phyloP scores from a whole-genome alignment of 768 basidiomycete species.

The Brasilioporus rufonigricans region DNA sequence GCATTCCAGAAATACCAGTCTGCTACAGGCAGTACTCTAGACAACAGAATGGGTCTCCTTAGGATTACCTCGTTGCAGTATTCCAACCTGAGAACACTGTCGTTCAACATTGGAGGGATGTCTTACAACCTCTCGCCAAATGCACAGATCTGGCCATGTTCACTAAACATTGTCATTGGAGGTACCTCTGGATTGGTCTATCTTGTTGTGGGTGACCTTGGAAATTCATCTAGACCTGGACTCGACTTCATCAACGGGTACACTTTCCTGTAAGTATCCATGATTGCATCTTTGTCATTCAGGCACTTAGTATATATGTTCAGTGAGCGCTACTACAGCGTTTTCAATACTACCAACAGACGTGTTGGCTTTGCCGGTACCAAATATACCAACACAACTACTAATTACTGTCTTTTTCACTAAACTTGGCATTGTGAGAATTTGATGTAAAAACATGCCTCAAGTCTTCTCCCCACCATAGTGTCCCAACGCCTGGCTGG shows the following conservation, averaged over 20 bases:
- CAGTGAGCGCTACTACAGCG: too few species aligned
- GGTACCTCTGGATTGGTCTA: slow-evolving; percentile 25
- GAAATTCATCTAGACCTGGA: slow-evolving; percentile 8
- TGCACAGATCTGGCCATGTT: slow-evolving; percentile 36
- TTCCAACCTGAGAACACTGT: slow-evolving; percentile 21
- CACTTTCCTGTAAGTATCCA: too few species aligned
- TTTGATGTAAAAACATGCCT: too few species aligned
- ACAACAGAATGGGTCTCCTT: slow-evolving; percentile 30
- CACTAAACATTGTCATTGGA: slow-evolving; percentile 30
- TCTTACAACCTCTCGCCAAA: slow-evolving; percentile 24
- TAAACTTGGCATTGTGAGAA: too few species aligned
- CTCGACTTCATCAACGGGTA: too few species aligned
- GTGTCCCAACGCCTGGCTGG: too few species aligned
- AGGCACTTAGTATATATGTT: not conserved
- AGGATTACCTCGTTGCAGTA: slow-evolving; percentile 26
- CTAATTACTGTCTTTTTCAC: too few species aligned
- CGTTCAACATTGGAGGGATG: slow-evolving; percentile 25
- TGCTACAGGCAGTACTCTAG: slow-evolving; percentile 27
- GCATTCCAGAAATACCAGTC: slow-evolving; percentile 25
- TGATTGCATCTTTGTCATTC: not conserved
- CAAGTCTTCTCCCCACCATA: too few species aligned
- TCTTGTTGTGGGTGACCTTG: slow-evolving; percentile 29
- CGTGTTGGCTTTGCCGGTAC: slow-evolving; percentile 9
- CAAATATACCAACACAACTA: not conserved
- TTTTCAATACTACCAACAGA: slow-evolving; percentile 24